phyloP scores from a whole-genome alignment of 2,329 filamentous ascomycete genomes.

The Fusarium pininemorale region DNA sequence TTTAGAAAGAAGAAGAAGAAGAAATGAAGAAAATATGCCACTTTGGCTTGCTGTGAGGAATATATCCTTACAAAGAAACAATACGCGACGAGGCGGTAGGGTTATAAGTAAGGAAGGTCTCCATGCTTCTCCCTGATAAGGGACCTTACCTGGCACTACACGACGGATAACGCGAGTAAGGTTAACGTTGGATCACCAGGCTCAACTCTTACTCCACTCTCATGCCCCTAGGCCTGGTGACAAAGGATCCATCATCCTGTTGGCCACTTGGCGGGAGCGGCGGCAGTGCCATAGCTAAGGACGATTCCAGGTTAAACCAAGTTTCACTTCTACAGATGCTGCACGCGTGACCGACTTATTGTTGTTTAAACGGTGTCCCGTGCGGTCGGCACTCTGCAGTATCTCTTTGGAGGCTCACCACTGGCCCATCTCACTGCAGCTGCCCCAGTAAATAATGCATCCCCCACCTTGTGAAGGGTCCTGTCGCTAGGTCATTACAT shows the following conservation, averaged over 20 bases:
- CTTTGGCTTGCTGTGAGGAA: background rate
- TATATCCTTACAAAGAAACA: background rate
- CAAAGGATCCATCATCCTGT: background rate
- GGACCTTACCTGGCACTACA: background rate
- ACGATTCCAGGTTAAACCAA: constrained; percentile 10
- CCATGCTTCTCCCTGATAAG: background rate
- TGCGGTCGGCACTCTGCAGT: background rate
- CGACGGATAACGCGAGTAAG: constrained; percentile 18
- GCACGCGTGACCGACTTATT: constrained; percentile 21
- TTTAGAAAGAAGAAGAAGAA: background rate
- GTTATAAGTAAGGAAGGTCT: background rate
- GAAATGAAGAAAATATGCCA: background rate
- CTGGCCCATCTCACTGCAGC: constrained; percentile 11
- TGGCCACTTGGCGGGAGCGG: constrained; percentile 10
- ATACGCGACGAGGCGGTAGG: background rate
- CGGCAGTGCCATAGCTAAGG: constrained; percentile 9
- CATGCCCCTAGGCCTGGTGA: constrained; percentile 14
- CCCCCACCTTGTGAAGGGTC: constrained; percentile 16
- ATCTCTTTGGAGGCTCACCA: background rate
- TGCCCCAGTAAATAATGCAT: constrained; percentile 8
- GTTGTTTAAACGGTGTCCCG: constrained; percentile 14
- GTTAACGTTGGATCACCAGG: constrained; percentile 16
- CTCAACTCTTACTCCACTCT: constrained; percentile 4
- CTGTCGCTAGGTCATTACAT: constrained; percentile 17
- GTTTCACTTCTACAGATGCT: constrained; percentile 19